Percentiles rank a stretch among this genome's conserved stretches.
Conservation (phyloP, 2,329 filamentous ascomycete genomes). For the Ceratocystiopsis brevicomis region DNA sequence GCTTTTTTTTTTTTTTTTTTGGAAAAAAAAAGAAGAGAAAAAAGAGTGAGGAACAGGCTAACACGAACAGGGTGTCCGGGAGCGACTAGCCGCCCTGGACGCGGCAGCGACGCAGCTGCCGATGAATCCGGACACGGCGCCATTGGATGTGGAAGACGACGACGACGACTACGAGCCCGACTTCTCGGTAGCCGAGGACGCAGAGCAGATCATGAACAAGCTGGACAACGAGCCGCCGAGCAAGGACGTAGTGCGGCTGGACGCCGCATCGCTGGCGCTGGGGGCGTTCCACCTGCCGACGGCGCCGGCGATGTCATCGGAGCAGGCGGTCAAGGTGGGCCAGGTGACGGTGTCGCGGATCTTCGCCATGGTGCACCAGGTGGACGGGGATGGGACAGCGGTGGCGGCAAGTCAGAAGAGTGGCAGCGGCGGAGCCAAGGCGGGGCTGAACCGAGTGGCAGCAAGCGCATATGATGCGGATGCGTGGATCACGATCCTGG, state of each 20-base stretch:
- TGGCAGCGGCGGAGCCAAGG: constrained; percentile 26
- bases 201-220: constrained; percentile 60
- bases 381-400: constrained; percentile 14
- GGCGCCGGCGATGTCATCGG: constrained; percentile 52
- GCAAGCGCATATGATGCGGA: constrained; percentile 71
- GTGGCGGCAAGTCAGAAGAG: constrained; percentile 39
- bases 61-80: constrained; percentile 27
- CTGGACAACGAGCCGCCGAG: constrained; percentile 46
- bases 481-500: constrained; percentile 77
- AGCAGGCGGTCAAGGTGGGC: constrained; percentile 55
- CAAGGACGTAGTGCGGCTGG: constrained; percentile 16
- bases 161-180: constrained; percentile 80
- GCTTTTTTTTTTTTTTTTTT: neutral
- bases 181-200: constrained; percentile 57
- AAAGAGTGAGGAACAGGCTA: constrained; percentile 7
- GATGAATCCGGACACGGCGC: constrained; percentile 37
- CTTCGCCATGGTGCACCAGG: constrained; percentile 49
- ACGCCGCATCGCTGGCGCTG: constrained; percentile 38
- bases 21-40: neutral
- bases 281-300: constrained; percentile 65
- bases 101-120: constrained; percentile 22
- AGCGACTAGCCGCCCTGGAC: constrained; percentile 27
- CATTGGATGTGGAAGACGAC: constrained; percentile 59
- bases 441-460: constrained; percentile 68
- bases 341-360: constrained; percentile 58